These are phyloP conservation scores for Blastobotrys robertii DNA, from an alignment of 805 yeast genomes.

Conservation along the genomic window DNA sequence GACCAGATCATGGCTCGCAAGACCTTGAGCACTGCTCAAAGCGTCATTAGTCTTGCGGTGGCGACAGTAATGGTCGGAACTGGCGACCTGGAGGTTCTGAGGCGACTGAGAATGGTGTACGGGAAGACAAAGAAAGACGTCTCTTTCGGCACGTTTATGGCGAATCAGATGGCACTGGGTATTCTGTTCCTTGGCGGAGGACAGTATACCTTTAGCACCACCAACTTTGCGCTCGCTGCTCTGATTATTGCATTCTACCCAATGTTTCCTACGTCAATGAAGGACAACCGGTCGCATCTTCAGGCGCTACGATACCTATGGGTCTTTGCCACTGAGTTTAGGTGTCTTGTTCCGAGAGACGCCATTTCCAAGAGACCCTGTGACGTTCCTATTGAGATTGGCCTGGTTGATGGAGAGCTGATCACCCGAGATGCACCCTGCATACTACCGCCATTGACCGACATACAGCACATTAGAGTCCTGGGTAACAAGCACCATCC, in stretches of 20 bases:
- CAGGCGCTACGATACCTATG: slow-evolving; percentile 87
- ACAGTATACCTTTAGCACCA: slow-evolving; percentile 64
- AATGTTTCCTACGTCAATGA: slow-evolving; percentile 38
- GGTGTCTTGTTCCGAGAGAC: slow-evolving; percentile 74
- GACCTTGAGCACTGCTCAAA: slow-evolving; percentile 47
- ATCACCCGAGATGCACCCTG: slow-evolving; percentile 47
- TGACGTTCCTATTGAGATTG: slow-evolving; percentile 35
- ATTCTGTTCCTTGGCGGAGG: slow-evolving; percentile 88
- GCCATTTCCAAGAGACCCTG: slow-evolving; percentile 50
- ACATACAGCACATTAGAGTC: slow-evolving; percentile 40
- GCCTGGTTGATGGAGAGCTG: slow-evolving; percentile 29
- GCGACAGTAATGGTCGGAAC: slow-evolving; percentile 82
- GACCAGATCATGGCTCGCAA: slow-evolving; percentile 49
- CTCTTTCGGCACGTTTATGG: slow-evolving; percentile 64
- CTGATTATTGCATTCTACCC: slow-evolving; percentile 75
- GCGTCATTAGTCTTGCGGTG: slow-evolving; percentile 50
- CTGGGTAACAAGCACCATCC: slow-evolving; percentile 43
- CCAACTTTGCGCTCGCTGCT: slow-evolving; percentile 56
- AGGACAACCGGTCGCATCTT: slow-evolving; percentile 50
- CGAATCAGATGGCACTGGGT: slow-evolving; percentile 75
- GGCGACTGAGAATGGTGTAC: slow-evolving; percentile 63
- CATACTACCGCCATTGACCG: slow-evolving; percentile 50
- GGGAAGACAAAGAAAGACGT: slow-evolving; percentile 33
- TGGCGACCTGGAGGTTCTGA: slow-evolving; percentile 72
- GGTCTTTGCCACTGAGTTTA: slow-evolving; percentile 71